Conservation (phyloP, 306 rosid species). For the Begonia masoniana region DNA sequence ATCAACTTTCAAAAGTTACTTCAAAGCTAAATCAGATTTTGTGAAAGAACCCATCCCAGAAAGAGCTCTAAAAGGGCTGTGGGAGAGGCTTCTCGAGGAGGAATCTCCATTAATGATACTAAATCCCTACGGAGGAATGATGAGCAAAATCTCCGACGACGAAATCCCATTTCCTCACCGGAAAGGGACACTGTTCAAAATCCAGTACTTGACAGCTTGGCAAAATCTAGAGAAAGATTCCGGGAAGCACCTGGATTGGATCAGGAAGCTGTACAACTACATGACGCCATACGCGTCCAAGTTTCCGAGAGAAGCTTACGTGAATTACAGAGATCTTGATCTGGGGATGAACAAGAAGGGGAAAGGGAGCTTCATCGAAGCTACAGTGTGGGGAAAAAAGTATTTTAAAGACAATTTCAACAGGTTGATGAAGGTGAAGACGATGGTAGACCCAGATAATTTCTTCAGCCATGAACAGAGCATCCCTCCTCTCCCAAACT, state of each 20-base stretch:
- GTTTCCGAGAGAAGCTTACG: conserved; percentile 61
- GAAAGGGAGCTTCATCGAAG: conserved; percentile 24
- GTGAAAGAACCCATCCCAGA: conserved; percentile 38
- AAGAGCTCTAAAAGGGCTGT: conserved; percentile 19
- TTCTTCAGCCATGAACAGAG: conserved; percentile 83
- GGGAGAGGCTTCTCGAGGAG: conserved; percentile 31
- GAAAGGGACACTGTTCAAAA: conserved; percentile 41
- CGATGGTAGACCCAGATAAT: conserved; percentile 63
- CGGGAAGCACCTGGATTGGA: conserved; percentile 45
- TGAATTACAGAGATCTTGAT: conserved; percentile 17
- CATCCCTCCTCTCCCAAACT: conserved; percentile 45
- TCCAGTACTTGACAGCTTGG: conserved; percentile 41
- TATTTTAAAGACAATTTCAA: conserved; percentile 59
- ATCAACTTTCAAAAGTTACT: conserved; percentile 15
- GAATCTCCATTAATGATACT: conserved; percentile 18
- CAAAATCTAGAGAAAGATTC: conserved; percentile 18
- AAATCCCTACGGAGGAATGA: conserved; percentile 65
- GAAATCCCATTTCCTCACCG: conserved; percentile 58
- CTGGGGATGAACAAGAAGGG: conserved; percentile 41
- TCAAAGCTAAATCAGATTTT: conserved; percentile 70
- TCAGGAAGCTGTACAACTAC: conserved; percentile 50
- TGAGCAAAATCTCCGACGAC: conserved; percentile 41
- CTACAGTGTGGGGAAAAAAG: conserved; percentile 55
- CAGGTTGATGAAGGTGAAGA: conserved; percentile 46
- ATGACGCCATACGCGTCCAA: conserved; percentile 54